Conservation (phyloP, 768 basidiomycete species). For the Tricholoma sp. region DNA sequence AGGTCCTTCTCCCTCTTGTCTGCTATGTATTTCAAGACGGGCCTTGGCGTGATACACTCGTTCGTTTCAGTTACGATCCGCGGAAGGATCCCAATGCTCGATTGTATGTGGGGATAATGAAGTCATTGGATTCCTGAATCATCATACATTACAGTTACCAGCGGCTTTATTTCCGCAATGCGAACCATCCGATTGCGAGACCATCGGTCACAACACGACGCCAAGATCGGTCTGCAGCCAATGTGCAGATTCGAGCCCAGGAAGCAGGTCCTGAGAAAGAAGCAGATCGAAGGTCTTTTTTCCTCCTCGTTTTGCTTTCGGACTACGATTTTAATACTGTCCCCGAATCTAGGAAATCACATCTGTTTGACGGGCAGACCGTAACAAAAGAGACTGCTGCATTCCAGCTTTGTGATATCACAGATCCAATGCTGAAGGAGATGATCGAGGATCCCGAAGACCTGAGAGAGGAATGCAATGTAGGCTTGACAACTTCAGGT, state of each 20-base stretch:
- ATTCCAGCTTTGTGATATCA: constrained; percentile 92
- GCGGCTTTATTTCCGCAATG: constrained; percentile 85
- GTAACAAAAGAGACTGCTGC: constrained; percentile 84
- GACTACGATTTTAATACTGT: constrained; percentile 4
- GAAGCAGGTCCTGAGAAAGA: constrained; percentile 36
- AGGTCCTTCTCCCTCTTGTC: constrained; percentile 71
- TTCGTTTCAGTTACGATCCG: constrained; percentile 89
- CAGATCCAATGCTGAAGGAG: constrained; percentile 74
- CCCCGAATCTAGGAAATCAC: constrained; percentile 47
- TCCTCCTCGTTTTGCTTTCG: neutral
- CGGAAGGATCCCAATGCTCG: constrained; percentile 65
- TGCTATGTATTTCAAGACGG: constrained; percentile 92
- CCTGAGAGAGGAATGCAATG: constrained; percentile 68
- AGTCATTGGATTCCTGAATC: neutral
- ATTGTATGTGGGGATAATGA: constrained; percentile 52
- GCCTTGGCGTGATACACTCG: constrained; percentile 87
- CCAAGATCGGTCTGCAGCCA: constrained; percentile 47
- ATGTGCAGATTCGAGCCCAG: constrained; percentile 31
- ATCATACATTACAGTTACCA: constrained; percentile 61
- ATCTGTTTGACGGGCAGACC: constrained; percentile 85
- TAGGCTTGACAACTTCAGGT: constrained; percentile 32
- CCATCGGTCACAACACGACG: constrained; percentile 72
- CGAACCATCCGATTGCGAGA: constrained; percentile 73
- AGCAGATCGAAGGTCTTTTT: constrained; percentile 39
- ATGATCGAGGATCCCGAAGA: constrained; percentile 76